Percentiles rank a stretch among this genome's conserved stretches.
Evolutionary conservation across 1,284 basidiomycete species (phyloP).

Genomic region (Irpex sp.): DNA sequence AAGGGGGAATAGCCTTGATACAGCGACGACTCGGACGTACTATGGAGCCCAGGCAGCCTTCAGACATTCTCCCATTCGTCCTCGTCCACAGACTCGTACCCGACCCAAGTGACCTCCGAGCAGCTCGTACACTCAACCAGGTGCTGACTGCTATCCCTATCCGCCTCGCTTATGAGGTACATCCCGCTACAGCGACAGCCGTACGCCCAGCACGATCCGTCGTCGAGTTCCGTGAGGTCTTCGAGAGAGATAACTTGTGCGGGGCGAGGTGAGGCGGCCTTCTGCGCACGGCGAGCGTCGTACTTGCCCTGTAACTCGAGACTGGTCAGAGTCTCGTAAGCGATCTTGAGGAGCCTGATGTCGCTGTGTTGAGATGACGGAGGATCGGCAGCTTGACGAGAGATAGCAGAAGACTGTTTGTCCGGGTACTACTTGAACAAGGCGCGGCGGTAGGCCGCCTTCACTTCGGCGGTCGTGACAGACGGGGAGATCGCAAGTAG

Average conservation of each 20-base stretch:
- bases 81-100: constrained; percentile 55
- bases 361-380: constrained; percentile 24
- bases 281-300: constrained; percentile 29
- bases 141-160: constrained; percentile 63
- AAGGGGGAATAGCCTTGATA: too few species aligned
- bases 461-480: constrained; percentile 44
- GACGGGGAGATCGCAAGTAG: constrained; percentile 28
- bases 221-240: constrained; percentile 46
- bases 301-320: constrained; percentile 42
- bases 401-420: constrained; percentile 33
- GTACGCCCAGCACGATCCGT: constrained; percentile 43
- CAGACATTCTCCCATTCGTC: constrained; percentile 1
- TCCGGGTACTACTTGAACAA: constrained; percentile 66
- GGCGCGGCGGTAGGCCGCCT: constrained; percentile 62
- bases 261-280: constrained; percentile 45
- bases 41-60: neutral
- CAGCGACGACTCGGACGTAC: too few species aligned
- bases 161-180: constrained; percentile 49
- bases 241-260: constrained; percentile 74
- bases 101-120: constrained; percentile 75
- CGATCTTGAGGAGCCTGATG: constrained; percentile 54
- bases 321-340: constrained; percentile 51
- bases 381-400: too few species aligned
- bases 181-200: constrained; percentile 64
- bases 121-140: constrained; percentile 64